Evolutionary conservation across 805 yeast species (phyloP), one percentile per base, ranked within the genome.

Genomic region (Candida pseudofarinosa): DNA sequence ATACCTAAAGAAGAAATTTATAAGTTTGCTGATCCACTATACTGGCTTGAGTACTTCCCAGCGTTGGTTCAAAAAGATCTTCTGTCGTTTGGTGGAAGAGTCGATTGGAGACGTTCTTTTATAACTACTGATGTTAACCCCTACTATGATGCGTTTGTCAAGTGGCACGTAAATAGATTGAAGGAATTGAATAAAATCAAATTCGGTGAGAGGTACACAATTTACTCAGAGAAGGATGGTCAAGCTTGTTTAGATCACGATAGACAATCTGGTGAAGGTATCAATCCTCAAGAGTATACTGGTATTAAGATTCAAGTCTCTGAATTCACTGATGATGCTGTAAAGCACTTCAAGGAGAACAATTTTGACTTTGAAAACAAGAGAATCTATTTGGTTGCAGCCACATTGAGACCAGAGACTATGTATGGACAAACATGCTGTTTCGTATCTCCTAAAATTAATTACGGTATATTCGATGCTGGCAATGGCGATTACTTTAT

Each of bases 171-270:
- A 81, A 88, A 83, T 69, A 75, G 83, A 61, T 80, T 93, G 64
- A 87, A 81, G 72, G 89, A 80, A 37, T 69, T 76, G 45, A 96
- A 91, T 50, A 91, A 88, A 71, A 89, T 93, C 71, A 93, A 91
- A 74, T 93, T 93, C 55, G 99, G 99, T 67, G 95, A 91, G 74
- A 84, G 99, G 72, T 88, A 89, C 75, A 93, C 99, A 53, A 88
- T 93, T 58, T 93, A 88, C 71, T 90, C 98, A 34, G 96, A 89
- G 62, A 91, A 87, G 71, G 99, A 93, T 69, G 97, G 97, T 51
- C 99, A 93, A 75, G 95, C 99, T 33, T 93, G 99, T 76, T 90
- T 93, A 91, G 99, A 93, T 68, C 99, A 93, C 67, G 99, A 93
- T 69, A 84, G 99, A 76, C 85, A 79, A 67, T 80, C 91, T 39